A percentile compares a stretch with the other conserved stretches of the same genome.
These are phyloP conservation scores for Yamadazyma spencermartinsiae DNA, from an alignment of 1,139 yeast species.

Conservation along the genomic window DNA sequence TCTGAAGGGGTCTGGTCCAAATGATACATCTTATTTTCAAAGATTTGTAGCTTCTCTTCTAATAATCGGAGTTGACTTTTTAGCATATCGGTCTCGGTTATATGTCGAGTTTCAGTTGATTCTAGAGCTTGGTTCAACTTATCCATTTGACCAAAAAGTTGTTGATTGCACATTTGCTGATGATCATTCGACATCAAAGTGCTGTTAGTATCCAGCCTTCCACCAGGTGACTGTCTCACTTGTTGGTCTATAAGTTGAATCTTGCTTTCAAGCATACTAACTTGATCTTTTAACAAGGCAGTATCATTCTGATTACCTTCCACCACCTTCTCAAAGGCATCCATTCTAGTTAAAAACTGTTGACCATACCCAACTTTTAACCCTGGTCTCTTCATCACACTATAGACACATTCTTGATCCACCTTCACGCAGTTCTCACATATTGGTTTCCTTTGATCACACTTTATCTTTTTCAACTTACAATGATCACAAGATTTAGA, in stretches of 20 bases:
- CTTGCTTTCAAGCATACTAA: conserved; percentile 6
- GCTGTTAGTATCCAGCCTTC: neutral
- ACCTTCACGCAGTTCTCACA: conserved; percentile 33
- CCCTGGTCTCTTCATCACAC: conserved; percentile 31
- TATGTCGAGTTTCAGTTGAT: conserved; percentile 9
- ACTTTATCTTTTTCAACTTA: conserved; percentile 35
- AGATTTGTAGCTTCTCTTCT: conserved; percentile 10
- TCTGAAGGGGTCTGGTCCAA: neutral
- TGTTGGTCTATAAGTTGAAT: neutral
- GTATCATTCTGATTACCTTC: conserved; percentile 8
- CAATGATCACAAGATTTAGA: conserved; percentile 36
- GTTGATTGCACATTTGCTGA: neutral
- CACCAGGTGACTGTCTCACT: neutral
- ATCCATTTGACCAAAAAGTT: conserved; percentile 9
- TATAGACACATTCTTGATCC: conserved; percentile 26
- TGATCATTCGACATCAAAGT: neutral
- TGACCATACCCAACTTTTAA: conserved; percentile 31
- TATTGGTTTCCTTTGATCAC: conserved; percentile 31
- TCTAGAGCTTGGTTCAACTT: conserved; percentile 15
- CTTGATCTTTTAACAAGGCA: conserved; percentile 6
- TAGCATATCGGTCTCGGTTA: conserved; percentile 10
- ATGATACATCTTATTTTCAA: neutral
- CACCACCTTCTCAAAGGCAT: conserved; percentile 14
- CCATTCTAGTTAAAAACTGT: conserved; percentile 22
- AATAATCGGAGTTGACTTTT: conserved; percentile 10